Conservation (phyloP, 805 yeast species). For the Starmerella sp. region DNA sequence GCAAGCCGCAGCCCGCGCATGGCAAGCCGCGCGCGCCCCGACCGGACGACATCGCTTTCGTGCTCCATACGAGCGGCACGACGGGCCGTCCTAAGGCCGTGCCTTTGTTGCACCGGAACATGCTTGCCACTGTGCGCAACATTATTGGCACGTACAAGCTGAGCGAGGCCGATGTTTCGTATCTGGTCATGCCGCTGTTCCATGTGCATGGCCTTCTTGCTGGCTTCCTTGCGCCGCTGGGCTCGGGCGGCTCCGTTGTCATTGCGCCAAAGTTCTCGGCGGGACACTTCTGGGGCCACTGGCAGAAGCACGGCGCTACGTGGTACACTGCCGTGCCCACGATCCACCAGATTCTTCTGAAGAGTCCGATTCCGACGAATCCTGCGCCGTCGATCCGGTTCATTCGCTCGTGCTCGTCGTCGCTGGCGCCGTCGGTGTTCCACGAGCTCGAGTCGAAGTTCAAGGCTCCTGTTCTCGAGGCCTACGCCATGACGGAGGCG, state of each 20-base stretch:
- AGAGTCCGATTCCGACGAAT: constrained; percentile 37
- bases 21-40: constrained; percentile 22
- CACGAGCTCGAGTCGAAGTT: constrained; percentile 45
- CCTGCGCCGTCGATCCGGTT: constrained; percentile 48
- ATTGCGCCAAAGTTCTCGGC: constrained; percentile 57
- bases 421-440: constrained; percentile 57
- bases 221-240: constrained; percentile 49
- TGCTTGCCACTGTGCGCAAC: constrained; percentile 48
- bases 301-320: constrained; percentile 38
- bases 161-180: constrained; percentile 40
- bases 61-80: constrained; percentile 64
- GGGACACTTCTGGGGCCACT: constrained; percentile 48
- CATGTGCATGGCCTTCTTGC: constrained; percentile 68
- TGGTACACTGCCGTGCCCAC: constrained; percentile 78
- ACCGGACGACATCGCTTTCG: constrained; percentile 48
- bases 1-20: not conserved
- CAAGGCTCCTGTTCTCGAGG: constrained; percentile 60
- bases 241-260: constrained; percentile 50
- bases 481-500: constrained; percentile 74
- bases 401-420: constrained; percentile 61
- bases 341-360: constrained; percentile 54
- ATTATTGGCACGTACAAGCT: constrained; percentile 48
- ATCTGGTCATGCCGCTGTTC: constrained; percentile 65
- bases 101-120: constrained; percentile 54
- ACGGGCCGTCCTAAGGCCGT: constrained; percentile 70